phyloP scores from a whole-genome alignment of 2,329 filamentous ascomycete species.

The Neofusicoccum sp. region DNA sequence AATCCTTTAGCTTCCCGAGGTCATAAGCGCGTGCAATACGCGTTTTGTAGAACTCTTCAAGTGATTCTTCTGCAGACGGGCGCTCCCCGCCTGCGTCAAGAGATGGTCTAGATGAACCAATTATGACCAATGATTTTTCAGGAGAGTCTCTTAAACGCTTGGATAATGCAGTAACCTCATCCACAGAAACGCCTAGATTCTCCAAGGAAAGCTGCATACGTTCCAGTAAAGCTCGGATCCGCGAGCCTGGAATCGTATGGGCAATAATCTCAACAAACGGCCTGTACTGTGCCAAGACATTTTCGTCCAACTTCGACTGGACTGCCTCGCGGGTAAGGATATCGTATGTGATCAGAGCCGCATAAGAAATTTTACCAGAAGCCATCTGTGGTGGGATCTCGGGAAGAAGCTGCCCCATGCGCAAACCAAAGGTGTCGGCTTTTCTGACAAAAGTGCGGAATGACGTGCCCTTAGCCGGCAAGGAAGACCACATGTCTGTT shows the following conservation, averaged over 20 bases:
- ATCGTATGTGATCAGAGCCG: constrained; percentile 32
- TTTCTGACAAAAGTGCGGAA: too few relatives aligned
- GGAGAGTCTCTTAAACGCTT: background rate
- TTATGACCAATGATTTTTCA: background rate
- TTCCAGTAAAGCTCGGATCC: background rate
- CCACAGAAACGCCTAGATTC: background rate
- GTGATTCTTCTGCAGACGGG: constrained; percentile 21
- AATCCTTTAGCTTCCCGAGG: constrained; percentile 18
- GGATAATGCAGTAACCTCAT: background rate
- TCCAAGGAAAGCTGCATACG: background rate
- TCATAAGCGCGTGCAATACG: constrained; percentile 27
- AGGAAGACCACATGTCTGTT: background rate
- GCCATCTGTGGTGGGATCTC: background rate
- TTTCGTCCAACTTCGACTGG: constrained; percentile 22
- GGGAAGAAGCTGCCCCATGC: background rate
- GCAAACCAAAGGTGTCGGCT: background rate
- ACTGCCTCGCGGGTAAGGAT: constrained; percentile 24
- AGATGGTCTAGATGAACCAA: background rate
- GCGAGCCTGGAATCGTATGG: background rate
- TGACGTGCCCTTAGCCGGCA: background rate
- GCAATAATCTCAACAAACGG: constrained; percentile 31
- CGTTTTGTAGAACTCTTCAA: constrained; percentile 28
- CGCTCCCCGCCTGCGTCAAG: background rate
- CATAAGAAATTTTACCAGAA: constrained; percentile 14
- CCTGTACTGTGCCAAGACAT: constrained; percentile 24